phyloP scores from a whole-genome alignment of 164 flowering plant species.

The Dillenia turbinata region DNA sequence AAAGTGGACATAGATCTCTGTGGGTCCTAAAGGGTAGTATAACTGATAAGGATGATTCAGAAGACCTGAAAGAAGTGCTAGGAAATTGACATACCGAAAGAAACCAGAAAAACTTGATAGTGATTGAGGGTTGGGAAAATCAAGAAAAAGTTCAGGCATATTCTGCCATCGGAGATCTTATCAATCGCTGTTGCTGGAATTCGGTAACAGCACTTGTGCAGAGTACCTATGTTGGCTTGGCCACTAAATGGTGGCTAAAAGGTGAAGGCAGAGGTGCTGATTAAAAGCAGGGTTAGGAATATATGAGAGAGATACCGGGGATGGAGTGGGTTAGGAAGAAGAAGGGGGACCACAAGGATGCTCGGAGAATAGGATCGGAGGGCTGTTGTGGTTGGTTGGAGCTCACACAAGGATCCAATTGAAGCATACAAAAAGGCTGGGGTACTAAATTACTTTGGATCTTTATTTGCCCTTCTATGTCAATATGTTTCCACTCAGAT shows the following conservation, averaged over 20 bases:
- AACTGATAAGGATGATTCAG: conserved; percentile 40
- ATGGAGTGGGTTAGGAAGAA: conserved; percentile 11
- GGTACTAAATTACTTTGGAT: too few species aligned
- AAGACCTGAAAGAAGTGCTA: conserved; percentile 16
- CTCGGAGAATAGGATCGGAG: conserved; percentile 22
- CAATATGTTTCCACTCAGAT: too few species aligned
- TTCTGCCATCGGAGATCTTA: conserved; percentile 25
- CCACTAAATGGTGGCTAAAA: conserved; percentile 23
- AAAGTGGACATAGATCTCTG: conserved; percentile 31
- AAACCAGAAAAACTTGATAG: conserved; percentile 15
- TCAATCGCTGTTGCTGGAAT: conserved; percentile 38
- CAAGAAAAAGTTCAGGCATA: conserved; percentile 23
- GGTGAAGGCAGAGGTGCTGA: conserved; percentile 27
- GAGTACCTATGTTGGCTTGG: conserved; percentile 32
- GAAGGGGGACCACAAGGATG: too few species aligned
- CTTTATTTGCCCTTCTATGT: too few species aligned
- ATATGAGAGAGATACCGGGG: conserved; percentile 24
- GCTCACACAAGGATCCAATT: too few species aligned
- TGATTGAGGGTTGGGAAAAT: conserved; percentile 27
- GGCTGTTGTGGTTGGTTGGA: conserved; percentile 6
- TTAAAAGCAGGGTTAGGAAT: conserved; percentile 22
- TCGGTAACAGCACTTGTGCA: conserved; percentile 25
- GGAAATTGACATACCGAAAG: conserved; percentile 21
- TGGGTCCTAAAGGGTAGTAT: conserved; percentile 45
- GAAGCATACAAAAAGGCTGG: too few species aligned